phyloP scores from a whole-genome alignment of 257 asterid species.

The Salvia hispanica region DNA sequence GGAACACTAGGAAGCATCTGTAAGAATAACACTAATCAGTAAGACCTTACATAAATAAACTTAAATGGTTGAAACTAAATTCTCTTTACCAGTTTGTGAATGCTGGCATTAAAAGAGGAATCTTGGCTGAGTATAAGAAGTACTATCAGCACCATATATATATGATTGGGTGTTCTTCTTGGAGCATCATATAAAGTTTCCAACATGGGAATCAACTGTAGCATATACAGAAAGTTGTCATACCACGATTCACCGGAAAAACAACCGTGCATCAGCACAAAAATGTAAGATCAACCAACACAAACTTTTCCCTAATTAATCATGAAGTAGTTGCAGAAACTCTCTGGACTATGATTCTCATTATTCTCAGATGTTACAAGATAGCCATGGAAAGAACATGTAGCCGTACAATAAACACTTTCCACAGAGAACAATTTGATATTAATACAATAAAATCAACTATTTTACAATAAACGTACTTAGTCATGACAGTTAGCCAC shows the following conservation, averaged over 20 bases:
- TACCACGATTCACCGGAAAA: slow-evolving; percentile 21
- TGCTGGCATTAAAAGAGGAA: slow-evolving; percentile 84
- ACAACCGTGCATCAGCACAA: slow-evolving; percentile 6
- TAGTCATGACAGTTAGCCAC: not conserved
- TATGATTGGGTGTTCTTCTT: slow-evolving; percentile 76
- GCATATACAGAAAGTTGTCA: slow-evolving; percentile 31
- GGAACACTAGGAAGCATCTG: slow-evolving; percentile 80
- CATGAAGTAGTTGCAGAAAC: slow-evolving; percentile 17
- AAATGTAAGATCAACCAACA: slow-evolving; percentile 12
- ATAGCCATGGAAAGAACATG: not conserved
- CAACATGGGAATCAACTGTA: slow-evolving; percentile 92
- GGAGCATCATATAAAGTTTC: slow-evolving; percentile 85
- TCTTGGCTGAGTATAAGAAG: slow-evolving; percentile 95
- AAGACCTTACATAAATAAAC: slow-evolving; percentile 23
- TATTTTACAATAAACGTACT: slow-evolving; percentile 1
- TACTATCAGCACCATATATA: slow-evolving; percentile 83
- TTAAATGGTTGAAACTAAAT: slow-evolving; percentile 13
- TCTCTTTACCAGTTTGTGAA: slow-evolving; percentile 72
- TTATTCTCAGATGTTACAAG: not conserved
- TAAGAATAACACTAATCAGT: slow-evolving; percentile 30
- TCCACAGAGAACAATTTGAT: not conserved
- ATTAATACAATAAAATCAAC: slow-evolving; percentile 5
- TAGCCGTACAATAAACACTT: not conserved
- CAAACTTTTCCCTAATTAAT: not conserved
- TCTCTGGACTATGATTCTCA: not conserved